Conservation (phyloP, 495 filamentous ascomycete genomes). For the Podospora pseudopauciseta region DNA sequence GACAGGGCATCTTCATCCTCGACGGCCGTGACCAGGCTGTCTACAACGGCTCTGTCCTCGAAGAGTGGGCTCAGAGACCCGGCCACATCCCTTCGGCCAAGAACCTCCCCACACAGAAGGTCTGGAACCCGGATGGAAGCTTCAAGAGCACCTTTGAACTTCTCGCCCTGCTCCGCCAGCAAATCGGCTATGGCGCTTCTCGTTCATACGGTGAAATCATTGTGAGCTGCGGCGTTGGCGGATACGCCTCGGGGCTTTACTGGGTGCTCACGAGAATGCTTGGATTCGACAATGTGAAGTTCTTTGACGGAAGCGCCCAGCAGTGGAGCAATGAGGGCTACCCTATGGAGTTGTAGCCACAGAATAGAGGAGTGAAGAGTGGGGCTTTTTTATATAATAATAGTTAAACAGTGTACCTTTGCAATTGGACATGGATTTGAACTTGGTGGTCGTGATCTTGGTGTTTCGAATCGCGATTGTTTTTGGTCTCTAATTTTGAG, state of each 20-base stretch:
- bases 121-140: conserved; percentile 28
- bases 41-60: conserved; percentile 23
- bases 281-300: no score
- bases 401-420: no score
- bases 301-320: no score
- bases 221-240: conserved; percentile 27
- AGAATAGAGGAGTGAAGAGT: no score
- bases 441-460: no score
- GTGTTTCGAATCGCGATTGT: no score
- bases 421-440: no score
- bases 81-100: conserved; percentile 27
- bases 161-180: conserved; percentile 17
- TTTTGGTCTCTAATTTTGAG: no score
- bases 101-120: conserved; percentile 18
- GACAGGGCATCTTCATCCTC: conserved; percentile 21
- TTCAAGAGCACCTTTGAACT: conserved; percentile 25
- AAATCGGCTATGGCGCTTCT: conserved; percentile 19
- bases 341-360: no score
- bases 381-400: no score
- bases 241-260: conserved; percentile 23
- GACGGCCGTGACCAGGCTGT: conserved; percentile 22
- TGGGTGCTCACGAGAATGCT: no score
- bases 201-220: conserved; percentile 24
- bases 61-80: conserved; percentile 24
- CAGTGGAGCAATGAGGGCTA: no score